Conservation (phyloP, 2,329 filamentous ascomycete species). For the Blastomyces parvus region DNA sequence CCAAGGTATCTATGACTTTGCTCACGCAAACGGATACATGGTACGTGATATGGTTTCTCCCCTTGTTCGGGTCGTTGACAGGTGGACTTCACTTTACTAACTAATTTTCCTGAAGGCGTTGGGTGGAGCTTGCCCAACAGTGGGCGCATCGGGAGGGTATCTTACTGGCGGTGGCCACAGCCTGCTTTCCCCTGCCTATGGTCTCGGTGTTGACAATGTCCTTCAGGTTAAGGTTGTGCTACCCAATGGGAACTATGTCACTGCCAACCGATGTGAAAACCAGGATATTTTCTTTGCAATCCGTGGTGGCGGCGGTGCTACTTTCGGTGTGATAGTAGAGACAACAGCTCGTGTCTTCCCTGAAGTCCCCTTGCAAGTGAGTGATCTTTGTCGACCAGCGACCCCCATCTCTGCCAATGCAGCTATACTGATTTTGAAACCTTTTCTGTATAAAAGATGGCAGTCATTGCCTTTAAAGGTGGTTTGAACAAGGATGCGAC, state of each 20-base stretch:
- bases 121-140: constrained; percentile 22
- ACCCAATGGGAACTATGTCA: constrained; percentile 37
- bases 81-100: constrained; percentile 20
- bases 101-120: background rate
- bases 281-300: constrained; percentile 43
- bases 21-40: constrained; percentile 11
- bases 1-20: constrained; percentile 17
- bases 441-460: constrained; percentile 6
- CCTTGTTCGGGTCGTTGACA: background rate
- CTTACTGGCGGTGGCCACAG: constrained; percentile 49
- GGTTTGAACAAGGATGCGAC: constrained; percentile 7
- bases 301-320: constrained; percentile 43
- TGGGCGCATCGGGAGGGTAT: constrained; percentile 52
- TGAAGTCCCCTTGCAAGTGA: constrained; percentile 14
- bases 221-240: constrained; percentile 41
- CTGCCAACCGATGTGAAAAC: constrained; percentile 34
- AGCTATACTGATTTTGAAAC: constrained; percentile 2
- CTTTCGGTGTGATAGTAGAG: constrained; percentile 44
- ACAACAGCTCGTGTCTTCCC: constrained; percentile 16
- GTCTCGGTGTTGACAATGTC: constrained; percentile 44
- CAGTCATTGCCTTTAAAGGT: constrained; percentile 6
- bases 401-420: constrained; percentile 2
- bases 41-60: background rate
- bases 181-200: constrained; percentile 41
- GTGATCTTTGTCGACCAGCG: background rate